Conservation (phyloP, 192 early-diverging fungal species). For the Backusella parvicylindrica region DNA sequence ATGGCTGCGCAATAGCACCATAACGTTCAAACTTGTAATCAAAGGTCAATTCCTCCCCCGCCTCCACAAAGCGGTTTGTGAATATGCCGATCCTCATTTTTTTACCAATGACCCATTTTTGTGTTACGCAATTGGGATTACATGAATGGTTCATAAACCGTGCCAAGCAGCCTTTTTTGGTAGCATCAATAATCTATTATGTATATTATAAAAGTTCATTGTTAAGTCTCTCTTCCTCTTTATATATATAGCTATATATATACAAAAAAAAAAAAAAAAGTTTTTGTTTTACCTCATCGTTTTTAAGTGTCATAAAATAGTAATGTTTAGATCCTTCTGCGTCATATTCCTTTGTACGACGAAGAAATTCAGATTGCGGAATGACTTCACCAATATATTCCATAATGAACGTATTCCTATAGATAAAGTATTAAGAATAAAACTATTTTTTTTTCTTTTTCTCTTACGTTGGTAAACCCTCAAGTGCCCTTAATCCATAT, state of each 20-base stretch:
- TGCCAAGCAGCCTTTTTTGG: conserved; percentile 85
- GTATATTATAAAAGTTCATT: background rate
- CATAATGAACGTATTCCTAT: conserved; percentile 83
- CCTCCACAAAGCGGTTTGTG: conserved; percentile 65
- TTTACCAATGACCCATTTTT: conserved; percentile 96
- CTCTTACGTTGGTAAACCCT: conserved; percentile 58
- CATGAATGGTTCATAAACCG: conserved; percentile 99
- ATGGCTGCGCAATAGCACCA: conserved; percentile 85
- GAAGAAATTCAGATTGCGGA: conserved; percentile 69
- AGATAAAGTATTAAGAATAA: background rate
- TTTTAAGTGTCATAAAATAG: conserved; percentile 95
- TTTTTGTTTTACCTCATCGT: conserved; percentile 76
- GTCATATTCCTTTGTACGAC: conserved; percentile 79
- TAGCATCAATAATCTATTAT: conserved; percentile 87
- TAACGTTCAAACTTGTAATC: conserved; percentile 98
- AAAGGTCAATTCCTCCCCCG: conserved; percentile 91
- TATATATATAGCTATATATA: background rate
- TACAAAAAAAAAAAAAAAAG: no score
- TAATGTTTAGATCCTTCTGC: conserved; percentile 83
- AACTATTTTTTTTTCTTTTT: background rate
- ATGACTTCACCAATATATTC: conserved; percentile 98
- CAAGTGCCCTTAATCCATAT: conserved; percentile 77
- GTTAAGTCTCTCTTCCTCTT: background rate
- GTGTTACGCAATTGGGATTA: conserved; percentile 88
- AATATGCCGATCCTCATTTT: conserved; percentile 94